phyloP scores from a whole-genome alignment of 2,329 filamentous ascomycete species.

The Pseudogymnoascus sp. region DNA sequence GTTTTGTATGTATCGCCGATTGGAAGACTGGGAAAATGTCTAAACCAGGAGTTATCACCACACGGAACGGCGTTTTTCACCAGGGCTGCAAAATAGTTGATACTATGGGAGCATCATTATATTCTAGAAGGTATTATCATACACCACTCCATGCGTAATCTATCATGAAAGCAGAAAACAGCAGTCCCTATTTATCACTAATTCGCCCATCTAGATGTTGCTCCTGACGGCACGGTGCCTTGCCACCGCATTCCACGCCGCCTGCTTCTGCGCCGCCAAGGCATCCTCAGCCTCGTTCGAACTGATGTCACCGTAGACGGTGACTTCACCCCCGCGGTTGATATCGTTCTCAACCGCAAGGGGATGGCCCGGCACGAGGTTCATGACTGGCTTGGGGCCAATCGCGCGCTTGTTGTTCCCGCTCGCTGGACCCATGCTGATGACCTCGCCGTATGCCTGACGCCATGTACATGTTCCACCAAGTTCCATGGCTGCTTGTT shows the following conservation, averaged over 20 bases:
- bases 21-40: background rate
- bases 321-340: background rate
- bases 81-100: background rate
- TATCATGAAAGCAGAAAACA: background rate
- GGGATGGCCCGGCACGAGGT: background rate
- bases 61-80: background rate
- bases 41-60: background rate
- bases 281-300: background rate
- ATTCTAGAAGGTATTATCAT: constrained; percentile 1
- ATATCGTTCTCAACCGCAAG: background rate
- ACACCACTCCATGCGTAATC: constrained; percentile 3
- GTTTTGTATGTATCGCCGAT: background rate
- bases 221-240: background rate
- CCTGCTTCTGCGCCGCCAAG: background rate
- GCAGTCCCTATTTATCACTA: background rate
- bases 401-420: background rate
- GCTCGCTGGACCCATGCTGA: background rate
- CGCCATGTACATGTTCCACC: constrained; percentile 1
- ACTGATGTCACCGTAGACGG: background rate
- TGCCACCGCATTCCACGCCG: background rate
- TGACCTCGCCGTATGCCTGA: background rate
- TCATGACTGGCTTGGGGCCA: background rate
- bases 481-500: background rate
- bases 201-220: background rate
- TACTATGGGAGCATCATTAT: background rate